Conservation (phyloP, 441 rosid genomes). For the Raphanus hybrid region DNA sequence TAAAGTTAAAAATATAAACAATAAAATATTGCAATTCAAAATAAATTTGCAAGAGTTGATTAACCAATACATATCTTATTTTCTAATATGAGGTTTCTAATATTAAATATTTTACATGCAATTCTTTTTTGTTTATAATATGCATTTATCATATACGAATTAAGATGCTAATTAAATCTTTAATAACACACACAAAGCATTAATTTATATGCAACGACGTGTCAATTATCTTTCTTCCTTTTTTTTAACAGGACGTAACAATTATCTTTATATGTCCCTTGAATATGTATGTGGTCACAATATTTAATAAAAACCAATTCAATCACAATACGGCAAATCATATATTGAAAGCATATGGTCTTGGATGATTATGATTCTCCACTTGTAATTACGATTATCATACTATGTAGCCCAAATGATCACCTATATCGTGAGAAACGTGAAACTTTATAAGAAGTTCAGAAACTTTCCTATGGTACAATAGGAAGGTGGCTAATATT, state of each 20-base stretch:
- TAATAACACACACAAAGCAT: background rate
- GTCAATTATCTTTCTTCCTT: background rate
- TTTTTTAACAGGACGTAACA: background rate
- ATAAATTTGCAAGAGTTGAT: background rate
- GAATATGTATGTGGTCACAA: background rate
- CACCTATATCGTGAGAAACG: conserved; percentile 29
- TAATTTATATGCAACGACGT: background rate
- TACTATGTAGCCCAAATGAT: conserved; percentile 10
- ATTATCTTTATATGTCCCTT: background rate
- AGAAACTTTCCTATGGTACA: conserved; percentile 32
- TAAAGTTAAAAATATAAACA: background rate
- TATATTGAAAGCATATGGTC: conserved; percentile 18
- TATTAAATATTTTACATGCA: background rate
- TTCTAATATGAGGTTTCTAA: background rate
- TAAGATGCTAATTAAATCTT: background rate
- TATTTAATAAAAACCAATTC: conserved; percentile 4
- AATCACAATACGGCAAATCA: background rate
- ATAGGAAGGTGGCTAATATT: conserved; percentile 24
- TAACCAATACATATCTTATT: background rate
- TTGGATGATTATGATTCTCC: conserved; percentile 37
- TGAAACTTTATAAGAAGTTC: conserved; percentile 36
- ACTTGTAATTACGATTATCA: conserved; percentile 26
- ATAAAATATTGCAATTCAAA: background rate
- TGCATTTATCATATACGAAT: background rate
- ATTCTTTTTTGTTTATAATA: background rate